Percentiles rank a stretch among this genome's conserved stretches.
phyloP scores from a whole-genome alignment of 495 filamentous ascomycete species.

The Hypoxylon subgilvum region DNA sequence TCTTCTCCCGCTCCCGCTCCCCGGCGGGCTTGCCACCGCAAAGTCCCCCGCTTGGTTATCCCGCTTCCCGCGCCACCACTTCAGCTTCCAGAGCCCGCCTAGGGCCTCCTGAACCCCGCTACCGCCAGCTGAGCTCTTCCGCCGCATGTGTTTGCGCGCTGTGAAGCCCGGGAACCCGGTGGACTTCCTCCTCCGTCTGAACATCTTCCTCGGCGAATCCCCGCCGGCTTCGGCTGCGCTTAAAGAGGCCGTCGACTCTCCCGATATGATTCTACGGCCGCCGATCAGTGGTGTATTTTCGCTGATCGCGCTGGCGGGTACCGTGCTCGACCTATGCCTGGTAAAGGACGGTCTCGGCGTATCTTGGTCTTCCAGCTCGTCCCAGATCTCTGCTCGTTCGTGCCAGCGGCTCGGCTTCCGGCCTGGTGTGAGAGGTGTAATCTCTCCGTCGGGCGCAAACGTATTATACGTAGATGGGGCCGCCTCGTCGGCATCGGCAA shows the following conservation, averaged over 20 bases:
- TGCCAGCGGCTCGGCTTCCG: conserved; percentile 53
- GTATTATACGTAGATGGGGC: conserved; percentile 52
- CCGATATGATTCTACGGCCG: conserved; percentile 31
- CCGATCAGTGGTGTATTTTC: conserved; percentile 42
- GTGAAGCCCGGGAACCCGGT: conserved; percentile 62
- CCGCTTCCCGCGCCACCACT: conserved; percentile 47
- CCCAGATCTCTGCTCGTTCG: conserved; percentile 70
- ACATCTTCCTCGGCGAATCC: conserved; percentile 40
- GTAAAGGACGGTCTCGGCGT: conserved; percentile 44
- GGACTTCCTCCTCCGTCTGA: conserved; percentile 54
- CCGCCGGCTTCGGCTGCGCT: conserved; percentile 22
- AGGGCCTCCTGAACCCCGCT: conserved; percentile 47
- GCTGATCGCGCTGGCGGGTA: conserved; percentile 34
- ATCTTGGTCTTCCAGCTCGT: conserved; percentile 66
- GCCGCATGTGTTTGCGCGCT: conserved; percentile 44
- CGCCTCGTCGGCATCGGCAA: conserved; percentile 43
- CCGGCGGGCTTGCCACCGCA: conserved; percentile 28
- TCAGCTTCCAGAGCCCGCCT: conserved; percentile 46
- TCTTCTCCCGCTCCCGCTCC: conserved; percentile 16
- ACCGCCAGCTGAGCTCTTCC: conserved; percentile 38
- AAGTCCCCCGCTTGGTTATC: conserved; percentile 21
- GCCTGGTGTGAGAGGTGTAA: conserved; percentile 37
- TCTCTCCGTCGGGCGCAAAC: conserved; percentile 49
- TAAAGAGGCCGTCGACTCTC: conserved; percentile 36
- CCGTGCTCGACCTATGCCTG: conserved; percentile 47